phyloP scores from a whole-genome alignment of 139 green algal species.

The Gonium pectorale region DNA sequence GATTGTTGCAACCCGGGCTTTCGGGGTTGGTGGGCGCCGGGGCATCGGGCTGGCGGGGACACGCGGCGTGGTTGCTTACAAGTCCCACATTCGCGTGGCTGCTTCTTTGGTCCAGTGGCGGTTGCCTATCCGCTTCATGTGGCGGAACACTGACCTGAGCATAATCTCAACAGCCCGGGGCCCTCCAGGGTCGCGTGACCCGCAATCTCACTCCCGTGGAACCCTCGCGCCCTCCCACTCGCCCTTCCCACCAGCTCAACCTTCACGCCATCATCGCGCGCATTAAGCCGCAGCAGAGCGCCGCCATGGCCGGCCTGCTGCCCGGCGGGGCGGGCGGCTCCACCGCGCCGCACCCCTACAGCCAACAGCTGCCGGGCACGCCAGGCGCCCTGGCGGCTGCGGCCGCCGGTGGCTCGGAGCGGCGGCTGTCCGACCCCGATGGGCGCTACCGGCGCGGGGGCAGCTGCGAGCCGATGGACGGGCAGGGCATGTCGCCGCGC shows the following conservation, averaged over 20 bases:
- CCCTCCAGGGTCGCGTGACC: too few species aligned
- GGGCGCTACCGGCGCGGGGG: not conserved
- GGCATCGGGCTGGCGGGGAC: not conserved
- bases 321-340: not conserved
- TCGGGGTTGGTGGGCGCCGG: not conserved
- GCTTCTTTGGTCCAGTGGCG: not conserved
- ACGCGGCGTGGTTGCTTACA: not conserved
- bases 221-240: not conserved
- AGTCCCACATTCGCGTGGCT: not conserved
- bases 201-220: not conserved
- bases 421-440: slow-evolving; percentile 4
- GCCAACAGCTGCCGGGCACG: not conserved
- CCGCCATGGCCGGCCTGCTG: not conserved
- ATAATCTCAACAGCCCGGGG: too few species aligned
- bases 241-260: slow-evolving; percentile 8
- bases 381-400: not conserved
- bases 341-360: not conserved
- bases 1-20: not conserved
- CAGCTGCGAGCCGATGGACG: slow-evolving; percentile 19
- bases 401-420: not conserved
- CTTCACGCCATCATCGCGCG: slow-evolving; percentile 12
- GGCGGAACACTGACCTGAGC: too few species aligned
- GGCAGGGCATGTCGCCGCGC: not conserved
- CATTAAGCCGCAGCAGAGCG: slow-evolving; percentile 29
- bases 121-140: too few species aligned